Evolutionary conservation across 2,329 filamentous ascomycete genomes (phyloP).

Genomic region (Pochonia chlamydosporia): DNA sequence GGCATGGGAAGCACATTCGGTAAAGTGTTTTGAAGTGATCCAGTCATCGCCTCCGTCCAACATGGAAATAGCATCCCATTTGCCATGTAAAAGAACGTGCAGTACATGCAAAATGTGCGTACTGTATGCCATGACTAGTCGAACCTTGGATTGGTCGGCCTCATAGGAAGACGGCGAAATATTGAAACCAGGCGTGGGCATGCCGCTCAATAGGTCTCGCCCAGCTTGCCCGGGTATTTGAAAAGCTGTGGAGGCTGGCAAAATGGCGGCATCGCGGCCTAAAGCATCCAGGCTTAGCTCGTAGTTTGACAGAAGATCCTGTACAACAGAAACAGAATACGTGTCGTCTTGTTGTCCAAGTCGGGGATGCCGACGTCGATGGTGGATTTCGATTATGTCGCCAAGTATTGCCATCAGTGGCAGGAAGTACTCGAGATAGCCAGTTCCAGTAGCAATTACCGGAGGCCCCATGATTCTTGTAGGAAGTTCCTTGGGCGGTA

Average conservation of each 20-base stretch:
- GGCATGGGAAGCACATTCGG: slow-evolving; percentile 39
- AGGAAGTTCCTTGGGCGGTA: slow-evolving; percentile 24
- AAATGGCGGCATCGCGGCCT: slow-evolving; percentile 14
- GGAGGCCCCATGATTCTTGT: slow-evolving; percentile 31
- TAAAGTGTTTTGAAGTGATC: slow-evolving; percentile 40
- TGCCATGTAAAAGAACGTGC: slow-evolving; percentile 40
- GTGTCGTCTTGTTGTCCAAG: slow-evolving; percentile 30
- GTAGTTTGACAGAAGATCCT: slow-evolving; percentile 30
- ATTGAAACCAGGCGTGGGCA: slow-evolving; percentile 8
- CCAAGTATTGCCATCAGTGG: slow-evolving; percentile 43
- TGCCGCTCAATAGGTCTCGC: slow-evolving; percentile 9
- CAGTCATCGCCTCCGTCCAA: slow-evolving; percentile 43
- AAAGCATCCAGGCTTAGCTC: slow-evolving; percentile 31
- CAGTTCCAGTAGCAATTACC: slow-evolving; percentile 31
- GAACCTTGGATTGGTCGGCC: slow-evolving; percentile 23
- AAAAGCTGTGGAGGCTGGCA: slow-evolving; percentile 1
- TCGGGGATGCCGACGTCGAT: slow-evolving; percentile 35
- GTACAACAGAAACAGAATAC: slow-evolving; percentile 27
- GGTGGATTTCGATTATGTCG: slow-evolving; percentile 42
- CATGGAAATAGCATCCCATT: slow-evolving; percentile 45
- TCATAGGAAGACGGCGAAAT: slow-evolving; percentile 10
- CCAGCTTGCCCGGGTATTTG: slow-evolving; percentile 1
- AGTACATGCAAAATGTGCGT: slow-evolving; percentile 42
- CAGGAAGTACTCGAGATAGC: slow-evolving; percentile 44
- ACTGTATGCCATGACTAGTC: slow-evolving; percentile 40